Conservation (phyloP, 345 rosid genomes). For the Acer saccharum region DNA sequence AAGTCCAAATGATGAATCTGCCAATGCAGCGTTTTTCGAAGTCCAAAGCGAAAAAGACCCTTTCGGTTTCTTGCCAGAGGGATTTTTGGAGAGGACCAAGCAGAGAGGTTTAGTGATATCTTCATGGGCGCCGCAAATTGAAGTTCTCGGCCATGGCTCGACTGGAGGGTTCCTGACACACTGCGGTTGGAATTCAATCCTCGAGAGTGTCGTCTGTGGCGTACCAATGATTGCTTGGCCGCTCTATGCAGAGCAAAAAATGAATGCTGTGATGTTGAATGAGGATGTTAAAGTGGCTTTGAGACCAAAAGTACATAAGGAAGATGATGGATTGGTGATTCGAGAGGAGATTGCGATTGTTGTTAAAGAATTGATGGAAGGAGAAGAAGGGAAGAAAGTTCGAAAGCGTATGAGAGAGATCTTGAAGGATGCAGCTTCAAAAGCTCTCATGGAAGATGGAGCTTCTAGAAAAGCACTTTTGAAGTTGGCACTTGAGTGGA, state of each 20-base stretch:
- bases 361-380: conserved; percentile 36
- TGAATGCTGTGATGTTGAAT: conserved; percentile 32
- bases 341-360: conserved; percentile 30
- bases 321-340: conserved; percentile 17
- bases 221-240: conserved; percentile 43
- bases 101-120: conserved; percentile 2
- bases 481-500: too few relatives aligned
- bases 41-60: conserved; percentile 3
- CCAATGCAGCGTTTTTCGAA: conserved; percentile 6
- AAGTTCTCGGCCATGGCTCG: conserved; percentile 6
- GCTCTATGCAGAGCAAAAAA: conserved; percentile 40
- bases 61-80: conserved; percentile 24
- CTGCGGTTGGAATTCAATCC: conserved; percentile 14
- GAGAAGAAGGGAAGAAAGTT: conserved; percentile 35
- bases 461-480: neutral
- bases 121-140: conserved; percentile 9
- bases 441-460: neutral
- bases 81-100: conserved; percentile 31
- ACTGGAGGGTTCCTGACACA: conserved; percentile 9
- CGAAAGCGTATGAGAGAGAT: conserved; percentile 20
- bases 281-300: conserved; percentile 11
- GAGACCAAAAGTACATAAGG: neutral
- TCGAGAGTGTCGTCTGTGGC: conserved; percentile 24
- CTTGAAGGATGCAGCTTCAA: conserved; percentile 30
- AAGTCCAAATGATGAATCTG: conserved; percentile 14